Conservation (phyloP, 805 yeast genomes). For the Lipomyces kockii region DNA sequence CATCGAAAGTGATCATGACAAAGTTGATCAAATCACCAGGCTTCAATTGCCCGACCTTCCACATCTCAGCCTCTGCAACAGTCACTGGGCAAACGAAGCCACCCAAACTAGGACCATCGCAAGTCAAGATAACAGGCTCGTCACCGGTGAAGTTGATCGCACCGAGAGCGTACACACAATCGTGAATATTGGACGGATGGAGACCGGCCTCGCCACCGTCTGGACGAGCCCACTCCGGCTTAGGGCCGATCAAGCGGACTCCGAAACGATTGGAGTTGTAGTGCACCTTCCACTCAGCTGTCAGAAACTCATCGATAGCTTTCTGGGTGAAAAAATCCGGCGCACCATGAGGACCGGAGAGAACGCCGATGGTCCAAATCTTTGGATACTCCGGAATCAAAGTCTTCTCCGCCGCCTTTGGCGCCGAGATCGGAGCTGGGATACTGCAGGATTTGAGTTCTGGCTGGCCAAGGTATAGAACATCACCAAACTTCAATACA, state of each 20-base stretch:
- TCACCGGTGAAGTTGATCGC: conserved; percentile 98
- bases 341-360: conserved; percentile 97
- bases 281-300: conserved; percentile 88
- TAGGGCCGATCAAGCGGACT: conserved; percentile 91
- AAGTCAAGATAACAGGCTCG: conserved; percentile 94
- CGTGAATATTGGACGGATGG: conserved; percentile 98
- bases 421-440: conserved; percentile 73
- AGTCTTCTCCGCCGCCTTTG: conserved; percentile 59
- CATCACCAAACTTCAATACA: conserved; percentile 89
- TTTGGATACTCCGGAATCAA: conserved; percentile 60
- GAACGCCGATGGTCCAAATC: conserved; percentile 86
- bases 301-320: conserved; percentile 74
- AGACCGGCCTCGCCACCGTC: conserved; percentile 98
- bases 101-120: conserved; percentile 97
- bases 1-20: conserved; percentile 71
- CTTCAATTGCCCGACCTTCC: conserved; percentile 98
- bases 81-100: conserved; percentile 98
- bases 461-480: conserved; percentile 82
- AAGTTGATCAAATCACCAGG: conserved; percentile 89
- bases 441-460: conserved; percentile 66
- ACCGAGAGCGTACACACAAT: conserved; percentile 93
- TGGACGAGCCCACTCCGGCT: conserved; percentile 93
- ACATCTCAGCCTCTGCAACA: conserved; percentile 92
- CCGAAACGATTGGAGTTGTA: conserved; percentile 98
- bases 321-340: conserved; percentile 90